Conservation (phyloP, 2,329 filamentous ascomycete genomes). For the Coniochaeta pulveracea region DNA sequence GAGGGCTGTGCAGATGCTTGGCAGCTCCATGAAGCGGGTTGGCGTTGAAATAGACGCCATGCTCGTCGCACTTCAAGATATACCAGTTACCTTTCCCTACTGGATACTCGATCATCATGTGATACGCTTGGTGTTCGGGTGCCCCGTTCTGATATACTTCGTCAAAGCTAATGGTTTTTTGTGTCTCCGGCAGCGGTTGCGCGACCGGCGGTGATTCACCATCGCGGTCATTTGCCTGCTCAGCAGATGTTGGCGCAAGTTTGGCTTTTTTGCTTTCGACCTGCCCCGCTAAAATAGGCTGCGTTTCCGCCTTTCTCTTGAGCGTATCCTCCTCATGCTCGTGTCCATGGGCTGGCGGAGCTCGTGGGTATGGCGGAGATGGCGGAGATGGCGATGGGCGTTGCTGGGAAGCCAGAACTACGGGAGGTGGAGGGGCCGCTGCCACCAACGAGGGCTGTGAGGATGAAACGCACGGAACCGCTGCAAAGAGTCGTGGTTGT, state of each 20-base stretch:
- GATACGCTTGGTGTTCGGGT: slow-evolving; percentile 20
- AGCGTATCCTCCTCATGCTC: not conserved
- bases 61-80: slow-evolving; percentile 27
- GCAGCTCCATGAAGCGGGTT: slow-evolving; percentile 23
- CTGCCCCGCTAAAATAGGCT: not conserved
- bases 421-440: no score
- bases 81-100: slow-evolving; percentile 17
- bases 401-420: not conserved
- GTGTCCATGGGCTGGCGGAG: not conserved
- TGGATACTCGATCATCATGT: slow-evolving; percentile 21
- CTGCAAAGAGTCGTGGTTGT: not conserved
- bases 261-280: not conserved
- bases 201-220: not conserved
- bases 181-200: not conserved
- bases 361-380: not conserved
- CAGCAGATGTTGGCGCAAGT: not conserved
- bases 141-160: slow-evolving; percentile 23
- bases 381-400: not conserved
- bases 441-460: no score
- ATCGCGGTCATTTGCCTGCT: not conserved
- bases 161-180: slow-evolving; percentile 20
- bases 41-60: slow-evolving; percentile 22
- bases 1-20: slow-evolving; percentile 22
- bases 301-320: not conserved
- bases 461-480: no score